These are phyloP conservation scores for Posidonia oceanica DNA, from an alignment of 116 monocot genomes.

Conservation along the genomic window DNA sequence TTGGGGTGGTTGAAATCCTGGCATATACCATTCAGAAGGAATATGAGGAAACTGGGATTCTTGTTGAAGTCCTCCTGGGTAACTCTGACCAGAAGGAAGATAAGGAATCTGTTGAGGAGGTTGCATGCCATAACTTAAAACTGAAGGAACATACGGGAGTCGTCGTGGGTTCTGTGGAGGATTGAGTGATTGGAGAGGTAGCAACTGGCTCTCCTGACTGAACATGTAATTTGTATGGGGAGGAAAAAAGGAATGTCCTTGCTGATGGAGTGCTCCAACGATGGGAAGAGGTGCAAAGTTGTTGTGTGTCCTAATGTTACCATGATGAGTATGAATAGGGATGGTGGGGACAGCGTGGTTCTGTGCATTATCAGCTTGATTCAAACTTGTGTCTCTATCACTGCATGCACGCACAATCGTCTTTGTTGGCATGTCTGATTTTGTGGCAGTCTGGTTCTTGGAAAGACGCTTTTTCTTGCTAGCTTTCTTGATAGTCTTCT, in stretches of 20 bases:
- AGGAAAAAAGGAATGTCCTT: background rate
- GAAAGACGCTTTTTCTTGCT: background rate
- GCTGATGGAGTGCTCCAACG: background rate
- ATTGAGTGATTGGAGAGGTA: background rate
- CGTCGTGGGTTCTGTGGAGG: background rate
- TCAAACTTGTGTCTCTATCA: too few relatives aligned
- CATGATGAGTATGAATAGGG: background rate
- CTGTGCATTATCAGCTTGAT: too few relatives aligned
- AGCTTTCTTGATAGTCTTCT: background rate
- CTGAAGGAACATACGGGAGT: background rate
- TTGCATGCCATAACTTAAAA: background rate
- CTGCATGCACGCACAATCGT: too few relatives aligned
- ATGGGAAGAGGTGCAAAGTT: background rate
- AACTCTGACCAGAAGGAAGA: background rate
- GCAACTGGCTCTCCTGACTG: background rate
- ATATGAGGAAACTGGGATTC: background rate
- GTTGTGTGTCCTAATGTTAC: background rate
- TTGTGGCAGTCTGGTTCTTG: background rate
- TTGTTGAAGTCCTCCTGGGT: background rate
- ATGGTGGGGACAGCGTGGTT: too few relatives aligned
- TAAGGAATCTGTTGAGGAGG: background rate
- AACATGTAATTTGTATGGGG: background rate
- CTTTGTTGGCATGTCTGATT: background rate
- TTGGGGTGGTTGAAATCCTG: background rate
- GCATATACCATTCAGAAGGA: too few relatives aligned